Evolutionary conservation across 805 yeast genomes (phyloP), one percentile per base, ranked within the genome.

Genomic region (Candida dajiaensis): DNA sequence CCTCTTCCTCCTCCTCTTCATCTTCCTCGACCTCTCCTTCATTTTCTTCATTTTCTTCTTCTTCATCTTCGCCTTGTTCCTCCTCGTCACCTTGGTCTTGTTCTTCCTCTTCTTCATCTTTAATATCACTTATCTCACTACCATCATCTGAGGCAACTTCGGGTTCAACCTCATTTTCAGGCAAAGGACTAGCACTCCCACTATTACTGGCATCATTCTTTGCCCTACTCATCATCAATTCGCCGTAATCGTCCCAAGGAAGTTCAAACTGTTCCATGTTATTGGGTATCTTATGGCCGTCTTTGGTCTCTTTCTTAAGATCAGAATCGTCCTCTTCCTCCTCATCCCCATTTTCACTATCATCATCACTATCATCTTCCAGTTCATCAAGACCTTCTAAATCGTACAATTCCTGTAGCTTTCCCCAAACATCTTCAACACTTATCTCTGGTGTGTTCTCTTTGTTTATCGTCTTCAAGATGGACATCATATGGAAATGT

Each of bases 301-400:
- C 41, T 36, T 25, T 25, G 19, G 20, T 44, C 49, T 8, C 50
- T 52, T 41, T 47, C 56, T 11, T 25, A 22, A 4, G 12, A 6
- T 13, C 31, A 13, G 15, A 12, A 4, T 28, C 13, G 18, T 41
- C 45, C 37, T 33, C 41, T 19, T 28, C 40, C 21, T 38, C 41
- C 16, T 50, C 40, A 4, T 38, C 41, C 16, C 40, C 48, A 4
- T 40, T 45, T 10, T 44, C 51, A 12, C 45, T 47, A 1, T 40
- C 45, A 18, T 43, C 54, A 16, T 48, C 58, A 36, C 43, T 47
- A 6, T 58, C 62, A 40, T 68, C 68, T 48, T 77, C 89, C 20
- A 81, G 51, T 23, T 70, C 74, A 49, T 83, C 89, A 10, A 83
- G 66, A 21, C 76, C 77, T 7, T 72, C 69, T 43, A 85, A 64